Conservation (phyloP, 2,329 filamentous ascomycete genomes). For the Aschersonia sp. region DNA sequence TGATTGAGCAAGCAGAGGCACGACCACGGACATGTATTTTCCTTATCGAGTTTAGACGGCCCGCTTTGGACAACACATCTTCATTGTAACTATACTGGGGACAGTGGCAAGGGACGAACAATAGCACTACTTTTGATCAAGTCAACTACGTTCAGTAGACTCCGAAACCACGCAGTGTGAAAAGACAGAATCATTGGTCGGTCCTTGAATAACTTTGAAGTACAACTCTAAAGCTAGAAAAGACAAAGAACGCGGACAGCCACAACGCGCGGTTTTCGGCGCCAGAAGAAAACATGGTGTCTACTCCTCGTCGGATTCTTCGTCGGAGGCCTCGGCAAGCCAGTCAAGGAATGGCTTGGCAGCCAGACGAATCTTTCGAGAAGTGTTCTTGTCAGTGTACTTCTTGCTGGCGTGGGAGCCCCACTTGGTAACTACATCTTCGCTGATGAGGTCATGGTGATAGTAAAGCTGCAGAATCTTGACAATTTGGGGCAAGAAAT, state of each 20-base stretch:
- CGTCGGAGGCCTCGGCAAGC: conserved; percentile 66
- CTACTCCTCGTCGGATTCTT: conserved; percentile 45
- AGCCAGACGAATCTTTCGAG: conserved; percentile 90
- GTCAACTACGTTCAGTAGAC: too few species aligned
- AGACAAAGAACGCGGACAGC: background rate
- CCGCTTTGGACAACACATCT: too few species aligned
- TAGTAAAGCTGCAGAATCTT: conserved; percentile 85
- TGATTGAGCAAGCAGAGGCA: too few species aligned
- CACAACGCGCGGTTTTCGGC: background rate
- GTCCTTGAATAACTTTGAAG: background rate
- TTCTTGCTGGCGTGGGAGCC: conserved; percentile 95
- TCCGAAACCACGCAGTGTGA: too few species aligned
- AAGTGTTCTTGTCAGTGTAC: conserved; percentile 78
- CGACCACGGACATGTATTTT: too few species aligned
- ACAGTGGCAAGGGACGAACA: too few species aligned
- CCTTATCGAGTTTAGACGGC: too few species aligned
- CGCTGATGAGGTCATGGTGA: conserved; percentile 73
- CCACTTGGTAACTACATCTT: conserved; percentile 84
- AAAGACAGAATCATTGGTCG: too few species aligned
- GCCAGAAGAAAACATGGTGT: background rate
- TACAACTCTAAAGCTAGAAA: background rate
- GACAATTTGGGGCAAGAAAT: conserved; percentile 61
- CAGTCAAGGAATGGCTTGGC: conserved; percentile 89
- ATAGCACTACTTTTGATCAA: too few species aligned
- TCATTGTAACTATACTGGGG: too few species aligned